Percentiles rank a stretch among this genome's conserved stretches.
These are phyloP conservation scores for Tuber calosporum DNA, from an alignment of 495 filamentous ascomycete species.

Conservation along the genomic window DNA sequence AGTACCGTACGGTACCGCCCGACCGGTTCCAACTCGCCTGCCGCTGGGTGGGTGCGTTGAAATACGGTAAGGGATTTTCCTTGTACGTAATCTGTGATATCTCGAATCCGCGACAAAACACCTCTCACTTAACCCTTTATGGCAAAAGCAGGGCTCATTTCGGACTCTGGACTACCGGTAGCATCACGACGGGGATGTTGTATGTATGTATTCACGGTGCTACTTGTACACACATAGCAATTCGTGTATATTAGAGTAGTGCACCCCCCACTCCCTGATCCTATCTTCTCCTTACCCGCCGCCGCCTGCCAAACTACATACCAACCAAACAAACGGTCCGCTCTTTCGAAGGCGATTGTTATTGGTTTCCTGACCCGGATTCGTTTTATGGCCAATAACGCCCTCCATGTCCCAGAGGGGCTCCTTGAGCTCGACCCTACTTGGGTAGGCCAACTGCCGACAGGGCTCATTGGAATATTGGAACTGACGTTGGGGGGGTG, in stretches of 20 bases:
- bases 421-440: constrained; percentile 15
- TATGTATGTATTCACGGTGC: not conserved
- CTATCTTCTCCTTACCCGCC: not conserved
- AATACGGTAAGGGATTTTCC: too few relatives aligned
- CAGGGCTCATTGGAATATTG: not conserved
- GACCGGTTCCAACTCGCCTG: too few relatives aligned
- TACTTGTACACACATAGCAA: not conserved
- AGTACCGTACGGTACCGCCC: too few relatives aligned
- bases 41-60: too few relatives aligned
- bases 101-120: too few relatives aligned
- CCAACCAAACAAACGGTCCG: too few relatives aligned
- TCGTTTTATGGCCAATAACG: not conserved
- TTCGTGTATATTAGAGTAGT: not conserved
- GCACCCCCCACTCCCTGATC: not conserved
- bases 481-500: not conserved
- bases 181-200: too few relatives aligned
- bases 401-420: not conserved
- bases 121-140: too few relatives aligned
- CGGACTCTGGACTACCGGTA: too few relatives aligned
- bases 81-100: too few relatives aligned
- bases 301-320: not conserved
- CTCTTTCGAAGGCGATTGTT: not conserved
- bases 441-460: constrained; percentile 12
- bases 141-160: not conserved
- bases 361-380: not conserved